Percentiles rank a stretch among this genome's conserved stretches.
Conservation (phyloP, 1,284 basidiomycete species). For the Apiotrichum akiyoshidainum region DNA sequence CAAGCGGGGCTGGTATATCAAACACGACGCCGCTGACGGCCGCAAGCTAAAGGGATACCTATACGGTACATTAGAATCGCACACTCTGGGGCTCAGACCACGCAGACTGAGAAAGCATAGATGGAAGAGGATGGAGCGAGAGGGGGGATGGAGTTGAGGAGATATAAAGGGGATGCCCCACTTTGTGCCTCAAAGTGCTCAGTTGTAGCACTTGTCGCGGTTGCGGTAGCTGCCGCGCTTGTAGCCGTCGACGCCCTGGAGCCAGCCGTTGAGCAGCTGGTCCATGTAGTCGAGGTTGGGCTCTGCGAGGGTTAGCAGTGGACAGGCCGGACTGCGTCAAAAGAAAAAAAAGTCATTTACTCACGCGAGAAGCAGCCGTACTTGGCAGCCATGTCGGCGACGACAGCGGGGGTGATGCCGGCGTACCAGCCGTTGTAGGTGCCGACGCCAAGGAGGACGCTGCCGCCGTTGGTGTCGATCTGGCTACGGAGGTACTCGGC, state of each 20-base stretch:
- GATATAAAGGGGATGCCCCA: too few species aligned
- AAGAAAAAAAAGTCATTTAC: too few species aligned
- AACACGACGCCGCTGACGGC: too few species aligned
- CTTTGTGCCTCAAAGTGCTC: background rate
- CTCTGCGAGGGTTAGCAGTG: conserved; percentile 54
- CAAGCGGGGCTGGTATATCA: too few species aligned
- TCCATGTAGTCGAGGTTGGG: conserved; percentile 61
- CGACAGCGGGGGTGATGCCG: conserved; percentile 60
- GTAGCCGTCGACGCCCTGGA: conserved; percentile 63
- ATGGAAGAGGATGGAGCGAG: background rate
- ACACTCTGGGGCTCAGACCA: too few species aligned
- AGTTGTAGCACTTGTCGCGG: background rate
- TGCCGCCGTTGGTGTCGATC: conserved; percentile 54
- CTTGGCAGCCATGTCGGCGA: conserved; percentile 35
- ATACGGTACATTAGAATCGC: too few species aligned
- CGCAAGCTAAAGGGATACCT: too few species aligned
- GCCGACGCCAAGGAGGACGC: conserved; percentile 63
- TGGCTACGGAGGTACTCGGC: conserved; percentile 28
- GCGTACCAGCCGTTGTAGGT: conserved; percentile 73
- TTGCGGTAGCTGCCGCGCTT: conserved; percentile 61
- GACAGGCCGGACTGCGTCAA: too few species aligned
- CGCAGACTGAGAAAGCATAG: too few species aligned
- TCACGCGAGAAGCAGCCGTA: conserved; percentile 1
- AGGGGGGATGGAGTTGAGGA: background rate
- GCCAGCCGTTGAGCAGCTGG: conserved; percentile 76